Evolutionary conservation across 495 filamentous ascomycete species (phyloP).

Genomic region (Penicillium cataractarum): DNA sequence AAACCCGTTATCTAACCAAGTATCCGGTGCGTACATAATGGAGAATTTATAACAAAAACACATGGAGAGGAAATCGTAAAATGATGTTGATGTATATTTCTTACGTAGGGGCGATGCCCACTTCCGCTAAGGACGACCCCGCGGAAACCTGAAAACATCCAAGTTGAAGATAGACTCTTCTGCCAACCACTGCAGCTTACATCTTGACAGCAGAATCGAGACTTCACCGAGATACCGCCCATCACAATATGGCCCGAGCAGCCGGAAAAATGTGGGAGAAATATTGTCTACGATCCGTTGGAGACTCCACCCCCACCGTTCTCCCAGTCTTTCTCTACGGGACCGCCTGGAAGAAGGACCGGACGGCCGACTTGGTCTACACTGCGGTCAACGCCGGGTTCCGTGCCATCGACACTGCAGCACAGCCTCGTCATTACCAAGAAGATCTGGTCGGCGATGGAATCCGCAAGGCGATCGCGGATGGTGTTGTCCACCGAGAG

Average conservation of each 20-base stretch:
- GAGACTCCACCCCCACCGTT: conserved; percentile 28
- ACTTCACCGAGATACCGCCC: not conserved
- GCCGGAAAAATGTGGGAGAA: conserved; percentile 40
- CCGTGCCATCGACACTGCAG: conserved; percentile 75
- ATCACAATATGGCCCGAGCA: conserved; percentile 30
- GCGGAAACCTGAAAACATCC: not conserved
- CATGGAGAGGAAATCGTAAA: no score
- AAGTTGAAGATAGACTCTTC: not conserved
- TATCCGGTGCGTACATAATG: no score
- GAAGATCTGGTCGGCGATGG: conserved; percentile 72
- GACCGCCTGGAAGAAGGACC: conserved; percentile 85
- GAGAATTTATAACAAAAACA: no score
- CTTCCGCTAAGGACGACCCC: conserved; percentile 14
- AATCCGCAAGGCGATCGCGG: conserved; percentile 58
- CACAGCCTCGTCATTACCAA: conserved; percentile 78
- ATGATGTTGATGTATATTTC: not conserved
- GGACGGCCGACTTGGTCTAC: conserved; percentile 67
- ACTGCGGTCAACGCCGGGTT: conserved; percentile 73
- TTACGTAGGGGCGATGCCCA: not conserved
- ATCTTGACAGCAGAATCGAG: not conserved
- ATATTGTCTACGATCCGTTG: conserved; percentile 38
- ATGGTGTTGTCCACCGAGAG: conserved; percentile 58
- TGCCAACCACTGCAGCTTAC: not conserved
- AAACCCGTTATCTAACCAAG: no score
- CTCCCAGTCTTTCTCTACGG: conserved; percentile 73